These are phyloP conservation scores for Russula olivacea DNA, from an alignment of 768 basidiomycete species.

Conservation along the genomic window DNA sequence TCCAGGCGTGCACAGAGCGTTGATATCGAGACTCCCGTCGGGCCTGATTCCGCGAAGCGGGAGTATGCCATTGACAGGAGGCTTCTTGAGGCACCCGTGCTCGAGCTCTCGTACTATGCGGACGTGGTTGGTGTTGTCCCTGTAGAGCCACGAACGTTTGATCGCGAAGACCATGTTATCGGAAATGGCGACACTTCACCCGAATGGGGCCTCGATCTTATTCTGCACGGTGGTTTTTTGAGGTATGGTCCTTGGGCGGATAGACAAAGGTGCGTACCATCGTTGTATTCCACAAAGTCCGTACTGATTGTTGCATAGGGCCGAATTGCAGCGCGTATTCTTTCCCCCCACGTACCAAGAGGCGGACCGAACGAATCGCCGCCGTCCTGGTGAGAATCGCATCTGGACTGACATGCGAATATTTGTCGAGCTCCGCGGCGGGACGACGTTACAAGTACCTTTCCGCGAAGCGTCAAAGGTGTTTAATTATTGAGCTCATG, in stretches of 20 bases:
- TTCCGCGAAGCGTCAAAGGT: conserved; percentile 91
- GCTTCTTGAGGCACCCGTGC: conserved; percentile 64
- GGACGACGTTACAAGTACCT: conserved; percentile 76
- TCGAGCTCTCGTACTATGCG: conserved; percentile 83
- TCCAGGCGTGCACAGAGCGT: conserved; percentile 32
- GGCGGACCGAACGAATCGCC: conserved; percentile 44
- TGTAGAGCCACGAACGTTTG: conserved; percentile 27
- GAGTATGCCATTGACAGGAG: conserved; percentile 90
- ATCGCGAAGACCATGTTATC: conserved; percentile 46
- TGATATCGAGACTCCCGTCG: conserved; percentile 52
- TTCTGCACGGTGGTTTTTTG: conserved; percentile 66
- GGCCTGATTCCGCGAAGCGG: conserved; percentile 46
- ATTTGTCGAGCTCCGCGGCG: conserved; percentile 73
- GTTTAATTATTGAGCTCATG: background rate
- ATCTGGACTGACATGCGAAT: conserved; percentile 76
- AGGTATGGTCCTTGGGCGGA: conserved; percentile 97
- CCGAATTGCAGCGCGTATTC: conserved; percentile 72
- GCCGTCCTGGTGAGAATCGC: conserved; percentile 77
- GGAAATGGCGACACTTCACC: conserved; percentile 86
- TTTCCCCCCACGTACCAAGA: conserved; percentile 78
- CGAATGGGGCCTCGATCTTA: conserved; percentile 89
- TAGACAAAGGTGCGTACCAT: conserved; percentile 62
- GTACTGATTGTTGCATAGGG: conserved; percentile 26
- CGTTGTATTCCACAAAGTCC: background rate
- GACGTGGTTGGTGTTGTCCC: conserved; percentile 81